A percentile compares a stretch with the other conserved stretches of the same genome.
Conservation (phyloP, 1,139 yeast species). For the Blastobotrys malaysiensis region DNA sequence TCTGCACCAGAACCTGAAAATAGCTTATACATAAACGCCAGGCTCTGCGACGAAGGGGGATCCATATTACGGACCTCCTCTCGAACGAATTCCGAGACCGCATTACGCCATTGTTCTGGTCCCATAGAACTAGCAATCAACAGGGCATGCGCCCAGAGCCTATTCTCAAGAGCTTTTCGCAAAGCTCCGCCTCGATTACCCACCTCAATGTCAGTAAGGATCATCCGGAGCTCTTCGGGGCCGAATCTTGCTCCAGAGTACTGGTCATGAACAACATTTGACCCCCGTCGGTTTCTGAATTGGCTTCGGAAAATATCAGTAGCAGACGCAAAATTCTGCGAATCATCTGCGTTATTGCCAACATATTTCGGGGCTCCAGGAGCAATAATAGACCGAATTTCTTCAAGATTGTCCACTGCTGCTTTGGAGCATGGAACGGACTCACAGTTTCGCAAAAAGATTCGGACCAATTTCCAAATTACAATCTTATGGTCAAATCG, state of each 20-base stretch:
- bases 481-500: constrained; percentile 23
- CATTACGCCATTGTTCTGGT: constrained; percentile 52
- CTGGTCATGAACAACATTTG: constrained; percentile 13
- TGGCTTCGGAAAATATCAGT: constrained; percentile 22
- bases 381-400: constrained; percentile 21
- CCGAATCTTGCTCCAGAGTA: constrained; percentile 34
- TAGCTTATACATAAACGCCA: constrained; percentile 60
- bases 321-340: constrained; percentile 22
- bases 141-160: constrained; percentile 76
- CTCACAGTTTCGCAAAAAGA: constrained; percentile 28
- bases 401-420: constrained; percentile 16
- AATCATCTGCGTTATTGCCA: constrained; percentile 15
- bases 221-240: constrained; percentile 22
- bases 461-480: constrained; percentile 31
- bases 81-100: constrained; percentile 48
- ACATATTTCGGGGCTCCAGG: constrained; percentile 20
- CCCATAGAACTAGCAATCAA: constrained; percentile 65
- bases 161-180: constrained; percentile 51
- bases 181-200: constrained; percentile 71
- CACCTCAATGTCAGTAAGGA: constrained; percentile 42
- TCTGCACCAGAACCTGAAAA: constrained; percentile 58
- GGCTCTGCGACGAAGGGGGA: constrained; percentile 41
- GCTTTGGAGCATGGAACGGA: constrained; percentile 14
- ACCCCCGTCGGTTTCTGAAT: constrained; percentile 7
- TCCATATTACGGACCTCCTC: constrained; percentile 35